Percentiles rank a stretch among this genome's conserved stretches.
Conservation (phyloP, 495 filamentous ascomycete species). For the Tuber magnatum region DNA sequence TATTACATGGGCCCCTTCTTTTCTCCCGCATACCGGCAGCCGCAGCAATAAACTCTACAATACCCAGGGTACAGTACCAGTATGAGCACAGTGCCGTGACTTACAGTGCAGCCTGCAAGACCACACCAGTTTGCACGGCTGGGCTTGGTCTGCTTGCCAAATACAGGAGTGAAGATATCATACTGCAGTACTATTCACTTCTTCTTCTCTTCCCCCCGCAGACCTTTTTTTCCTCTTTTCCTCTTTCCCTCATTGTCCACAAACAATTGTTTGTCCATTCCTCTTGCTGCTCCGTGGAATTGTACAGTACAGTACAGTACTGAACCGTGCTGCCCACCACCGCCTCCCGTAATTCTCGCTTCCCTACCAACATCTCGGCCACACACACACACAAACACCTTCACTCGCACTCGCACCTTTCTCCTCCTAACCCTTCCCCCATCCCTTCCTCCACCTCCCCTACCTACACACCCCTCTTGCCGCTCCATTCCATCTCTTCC, state of each 20-base stretch:
- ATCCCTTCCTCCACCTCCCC: neutral
- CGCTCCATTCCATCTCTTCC: conserved; percentile 1
- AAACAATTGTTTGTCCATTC: neutral
- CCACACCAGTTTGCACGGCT: neutral
- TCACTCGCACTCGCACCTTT: neutral
- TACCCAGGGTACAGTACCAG: no score
- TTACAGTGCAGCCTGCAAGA: neutral
- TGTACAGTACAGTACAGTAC: neutral
- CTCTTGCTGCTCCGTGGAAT: neutral
- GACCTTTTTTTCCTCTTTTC: neutral
- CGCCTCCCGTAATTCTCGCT: neutral
- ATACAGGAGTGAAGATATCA: neutral
- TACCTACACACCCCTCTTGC: neutral
- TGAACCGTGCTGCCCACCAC: neutral
- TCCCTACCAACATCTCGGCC: neutral
- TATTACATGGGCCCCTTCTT: neutral
- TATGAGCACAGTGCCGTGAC: neutral
- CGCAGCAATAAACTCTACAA: neutral
- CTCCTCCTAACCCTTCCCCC: neutral
- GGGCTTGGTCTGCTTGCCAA: neutral
- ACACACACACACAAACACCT: neutral
- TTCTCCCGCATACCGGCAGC: neutral
- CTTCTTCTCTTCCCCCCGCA: neutral
- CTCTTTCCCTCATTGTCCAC: neutral
- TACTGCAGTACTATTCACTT: neutral